phyloP scores from a whole-genome alignment of 345 rosid genomes.

The Dimocarpus longan region DNA sequence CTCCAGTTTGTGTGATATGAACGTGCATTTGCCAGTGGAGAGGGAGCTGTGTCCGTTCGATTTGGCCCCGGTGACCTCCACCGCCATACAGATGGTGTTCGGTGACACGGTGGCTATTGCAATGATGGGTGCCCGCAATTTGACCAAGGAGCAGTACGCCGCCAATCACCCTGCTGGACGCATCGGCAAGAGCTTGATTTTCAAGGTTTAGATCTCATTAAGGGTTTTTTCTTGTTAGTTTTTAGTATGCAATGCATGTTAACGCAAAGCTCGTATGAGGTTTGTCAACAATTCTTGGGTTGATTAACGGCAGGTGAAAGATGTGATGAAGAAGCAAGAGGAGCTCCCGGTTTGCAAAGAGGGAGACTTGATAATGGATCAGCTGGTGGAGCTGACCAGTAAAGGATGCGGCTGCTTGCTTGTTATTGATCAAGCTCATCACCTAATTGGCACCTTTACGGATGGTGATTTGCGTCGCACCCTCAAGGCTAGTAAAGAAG shows the following conservation, averaged over 20 bases:
- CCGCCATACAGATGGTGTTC: constrained; percentile 97
- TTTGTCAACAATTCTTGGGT: neutral
- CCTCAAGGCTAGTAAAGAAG: constrained; percentile 86
- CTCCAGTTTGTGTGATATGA: constrained; percentile 66
- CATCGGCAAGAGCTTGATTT: constrained; percentile 90
- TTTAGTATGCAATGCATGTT: too few species aligned
- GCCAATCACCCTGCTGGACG: constrained; percentile 96
- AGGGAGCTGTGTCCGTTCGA: constrained; percentile 93
- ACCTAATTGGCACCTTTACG: constrained; percentile 84
- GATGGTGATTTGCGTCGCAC: constrained; percentile 97
- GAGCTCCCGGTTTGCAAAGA: constrained; percentile 91
- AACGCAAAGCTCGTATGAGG: too few species aligned
- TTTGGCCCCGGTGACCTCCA: constrained; percentile 96
- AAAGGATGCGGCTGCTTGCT: constrained; percentile 97
- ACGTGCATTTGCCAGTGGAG: constrained; percentile 81
- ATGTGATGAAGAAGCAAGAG: constrained; percentile 87
- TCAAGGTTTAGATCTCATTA: constrained; percentile 51
- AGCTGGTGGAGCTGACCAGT: constrained; percentile 85
- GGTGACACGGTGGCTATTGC: constrained; percentile 99
- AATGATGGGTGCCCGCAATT: constrained; percentile 84
- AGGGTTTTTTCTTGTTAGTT: neutral
- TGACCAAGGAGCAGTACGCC: constrained; percentile 83
- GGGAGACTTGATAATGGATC: constrained; percentile 92
- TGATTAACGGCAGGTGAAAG: constrained; percentile 58
- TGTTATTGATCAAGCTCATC: constrained; percentile 62